Base-by-base conservation (phyloP, 2,329 filamentous ascomycete species). In the Aspergillus fructus region DNA sequence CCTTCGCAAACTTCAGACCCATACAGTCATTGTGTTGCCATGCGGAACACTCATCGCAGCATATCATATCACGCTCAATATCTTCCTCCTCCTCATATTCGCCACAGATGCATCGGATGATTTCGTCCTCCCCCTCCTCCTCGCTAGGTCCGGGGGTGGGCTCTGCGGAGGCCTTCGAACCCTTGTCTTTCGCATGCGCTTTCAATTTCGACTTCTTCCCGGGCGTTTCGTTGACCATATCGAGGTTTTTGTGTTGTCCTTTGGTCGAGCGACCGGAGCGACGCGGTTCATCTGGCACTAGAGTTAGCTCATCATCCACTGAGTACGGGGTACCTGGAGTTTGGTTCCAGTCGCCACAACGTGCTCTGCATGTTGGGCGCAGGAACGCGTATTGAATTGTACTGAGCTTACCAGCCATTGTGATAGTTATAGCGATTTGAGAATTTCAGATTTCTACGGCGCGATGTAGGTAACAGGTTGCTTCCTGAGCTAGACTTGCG, bases 11-110 rank as follows among this genome's bases (percentile, higher is more conserved):
- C 47, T 88, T 86, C 68, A 97, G 85, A 53, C 91, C 91, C 81
- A 99, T 91, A 72, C 94, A 99, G 62, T 96, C 88, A 69, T 97
- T 97, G 76, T 99, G 94, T 76, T 99, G 94, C 94, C 94, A 99
- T 42, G 89, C 93, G 49, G 86, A 86, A 75, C 94, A 99, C 47
- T 85, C 85, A 74, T 99, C 94, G 79, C 94, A 99, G 60, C 90
- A 91, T 68, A 99, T 96, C 92, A 96, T 97, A 52, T 92, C 88
- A 66, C 94, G 89, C 64, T 89, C 90, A 13, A 90, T 88, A 65
- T 96, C 90, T 65, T 93, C 90, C 59, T 93, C 89, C 64, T 92
- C 89, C 66, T 90, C 89, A 45, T 90, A 90, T 58, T 91, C 89
- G 64, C 94, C 93, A 71, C 93, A 99, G 49, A 97, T 89, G 74